phyloP scores from a whole-genome alignment of 192 early-diverging fungal species.

The Gaertneriomyces semiglobifer region DNA sequence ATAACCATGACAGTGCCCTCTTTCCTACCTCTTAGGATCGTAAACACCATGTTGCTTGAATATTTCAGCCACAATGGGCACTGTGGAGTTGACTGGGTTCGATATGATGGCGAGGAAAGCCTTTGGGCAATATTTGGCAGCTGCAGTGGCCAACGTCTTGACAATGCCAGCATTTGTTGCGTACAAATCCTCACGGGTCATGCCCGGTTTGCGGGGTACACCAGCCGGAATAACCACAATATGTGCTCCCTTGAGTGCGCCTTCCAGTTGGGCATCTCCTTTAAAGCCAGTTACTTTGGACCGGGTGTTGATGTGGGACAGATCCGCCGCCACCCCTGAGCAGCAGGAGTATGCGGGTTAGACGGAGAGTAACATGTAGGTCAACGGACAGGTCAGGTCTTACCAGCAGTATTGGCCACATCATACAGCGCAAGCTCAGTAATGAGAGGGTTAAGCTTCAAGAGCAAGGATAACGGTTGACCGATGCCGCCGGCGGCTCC shows the following conservation, averaged over 20 bases:
- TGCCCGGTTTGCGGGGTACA: slow-evolving; percentile 96
- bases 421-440: slow-evolving; percentile 88
- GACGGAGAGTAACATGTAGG: no score
- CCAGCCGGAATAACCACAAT: slow-evolving; percentile 93
- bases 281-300: slow-evolving; percentile 63
- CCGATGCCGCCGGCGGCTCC: slow-evolving; percentile 91
- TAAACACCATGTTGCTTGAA: slow-evolving; percentile 87
- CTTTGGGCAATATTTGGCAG: slow-evolving; percentile 75
- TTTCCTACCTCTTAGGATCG: slow-evolving; percentile 61
- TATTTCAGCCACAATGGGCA: slow-evolving; percentile 92
- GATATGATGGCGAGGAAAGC: slow-evolving; percentile 87
- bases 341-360: no score
- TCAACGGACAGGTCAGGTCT: no score
- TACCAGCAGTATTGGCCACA: slow-evolving; percentile 93
- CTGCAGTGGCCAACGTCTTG: slow-evolving; percentile 72
- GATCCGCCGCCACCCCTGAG: slow-evolving; percentile 77
- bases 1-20: no score
- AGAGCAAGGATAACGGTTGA: slow-evolving; percentile 90
- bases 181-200: slow-evolving; percentile 98
- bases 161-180: slow-evolving; percentile 97
- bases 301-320: slow-evolving; percentile 88
- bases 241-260: slow-evolving; percentile 63
- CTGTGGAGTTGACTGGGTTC: slow-evolving; percentile 98
- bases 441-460: slow-evolving; percentile 85
- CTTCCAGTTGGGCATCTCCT: slow-evolving; percentile 62